A percentile compares a stretch with the other conserved stretches of the same genome.
phyloP scores from a whole-genome alignment of 768 basidiomycete species.

The Neoboletus brunneissimus region DNA sequence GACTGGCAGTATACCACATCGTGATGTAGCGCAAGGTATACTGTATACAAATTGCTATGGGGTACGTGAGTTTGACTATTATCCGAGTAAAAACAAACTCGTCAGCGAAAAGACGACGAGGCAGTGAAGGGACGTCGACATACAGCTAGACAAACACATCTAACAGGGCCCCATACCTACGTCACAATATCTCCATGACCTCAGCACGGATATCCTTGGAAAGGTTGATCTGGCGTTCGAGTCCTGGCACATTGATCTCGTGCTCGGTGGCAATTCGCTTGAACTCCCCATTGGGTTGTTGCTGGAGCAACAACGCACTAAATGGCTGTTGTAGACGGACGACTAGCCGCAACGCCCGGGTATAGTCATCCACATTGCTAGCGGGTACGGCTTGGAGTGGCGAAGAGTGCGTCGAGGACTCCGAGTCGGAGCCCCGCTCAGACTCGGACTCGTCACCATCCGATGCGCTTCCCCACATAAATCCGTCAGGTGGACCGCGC shows the following conservation, averaged over 20 bases:
- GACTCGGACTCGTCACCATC: background rate
- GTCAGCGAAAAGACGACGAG: too few species aligned
- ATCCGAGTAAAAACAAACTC: background rate
- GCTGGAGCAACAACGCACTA: constrained; percentile 1
- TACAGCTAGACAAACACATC: background rate
- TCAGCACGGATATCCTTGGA: background rate
- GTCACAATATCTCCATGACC: background rate
- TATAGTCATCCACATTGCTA: background rate
- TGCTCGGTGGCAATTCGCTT: constrained; percentile 15
- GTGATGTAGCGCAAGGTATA: too few species aligned
- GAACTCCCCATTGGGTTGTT: constrained; percentile 5
- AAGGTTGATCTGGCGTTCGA: background rate
- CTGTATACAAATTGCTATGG: background rate
- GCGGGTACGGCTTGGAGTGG: background rate
- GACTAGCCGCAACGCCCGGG: constrained; percentile 1
- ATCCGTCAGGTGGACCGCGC: background rate
- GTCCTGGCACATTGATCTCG: background rate
- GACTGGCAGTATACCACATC: too few species aligned
- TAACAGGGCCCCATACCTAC: background rate
- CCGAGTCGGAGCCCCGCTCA: background rate
- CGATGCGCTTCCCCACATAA: background rate
- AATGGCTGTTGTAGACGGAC: constrained; percentile 5
- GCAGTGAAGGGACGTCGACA: too few species aligned
- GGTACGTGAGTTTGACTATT: background rate
- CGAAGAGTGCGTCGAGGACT: too few species aligned